Evolutionary conservation across 768 basidiomycete genomes (phyloP).

Genomic region (Brasilioporus rufonigricans): DNA sequence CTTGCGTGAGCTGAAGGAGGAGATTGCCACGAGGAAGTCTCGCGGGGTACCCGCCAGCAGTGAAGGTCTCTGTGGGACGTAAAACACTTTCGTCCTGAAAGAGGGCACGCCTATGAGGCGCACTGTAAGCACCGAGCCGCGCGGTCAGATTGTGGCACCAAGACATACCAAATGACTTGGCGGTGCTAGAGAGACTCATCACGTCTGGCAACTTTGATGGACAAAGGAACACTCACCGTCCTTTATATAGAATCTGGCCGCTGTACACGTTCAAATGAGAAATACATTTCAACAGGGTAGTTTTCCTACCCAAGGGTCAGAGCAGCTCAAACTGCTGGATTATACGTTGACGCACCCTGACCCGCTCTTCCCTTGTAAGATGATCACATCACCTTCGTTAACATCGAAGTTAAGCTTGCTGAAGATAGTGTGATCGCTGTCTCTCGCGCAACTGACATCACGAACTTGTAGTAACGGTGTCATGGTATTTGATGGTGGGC

Average conservation of each 20-base stretch:
- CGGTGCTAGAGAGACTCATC: constrained; percentile 37
- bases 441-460: constrained; percentile 47
- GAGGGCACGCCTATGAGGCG: constrained; percentile 59
- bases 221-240: constrained; percentile 46
- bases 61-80: constrained; percentile 87
- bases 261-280: constrained; percentile 74
- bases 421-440: constrained; percentile 52
- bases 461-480: constrained; percentile 48
- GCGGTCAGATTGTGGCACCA: not conserved
- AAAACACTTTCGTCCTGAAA: constrained; percentile 77
- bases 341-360: constrained; percentile 47
- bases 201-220: not conserved
- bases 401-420: constrained; percentile 59
- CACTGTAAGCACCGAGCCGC: not conserved
- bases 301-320: constrained; percentile 42
- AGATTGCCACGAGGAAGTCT: constrained; percentile 62
- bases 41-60: constrained; percentile 80
- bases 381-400: constrained; percentile 69
- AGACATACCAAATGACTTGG: constrained; percentile 46
- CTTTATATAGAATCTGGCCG: constrained; percentile 62
- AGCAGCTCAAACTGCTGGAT: not conserved
- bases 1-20: constrained; percentile 47
- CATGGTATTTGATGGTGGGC: constrained; percentile 5
- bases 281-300: constrained; percentile 81
- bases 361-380: constrained; percentile 80